Evolutionary conservation across 441 rosid species (phyloP), one percentile per base, ranked within the genome.

Genomic region (Arabidopsis hybrid): DNA sequence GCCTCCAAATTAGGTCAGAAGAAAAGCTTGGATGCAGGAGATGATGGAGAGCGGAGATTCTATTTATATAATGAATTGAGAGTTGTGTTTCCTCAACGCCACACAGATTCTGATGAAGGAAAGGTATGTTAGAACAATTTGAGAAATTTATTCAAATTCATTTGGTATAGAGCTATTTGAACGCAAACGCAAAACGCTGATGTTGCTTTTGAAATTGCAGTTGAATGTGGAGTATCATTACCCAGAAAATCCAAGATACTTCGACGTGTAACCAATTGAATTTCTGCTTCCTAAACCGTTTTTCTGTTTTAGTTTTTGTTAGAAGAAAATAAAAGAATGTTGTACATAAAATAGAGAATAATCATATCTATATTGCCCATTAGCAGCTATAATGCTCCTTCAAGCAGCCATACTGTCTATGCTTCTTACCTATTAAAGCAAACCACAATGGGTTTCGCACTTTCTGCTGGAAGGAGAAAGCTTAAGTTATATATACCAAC

Each of bases 81-180:
- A 79, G 96, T 86, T 4, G 93, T 94, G 51, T 94, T 94, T 80
- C 97, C 97, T 51, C 99, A 94, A 78, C 96, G 97, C 60, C 99
- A 95, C 85, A 85, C 97, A 16, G 99, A 95, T 67, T 68, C 91
- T 21, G 99, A 95, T 75, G 99, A 95, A 85, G 97, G 99, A 80
- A 89, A 92, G 99, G 99, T 95, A 87, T 70, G 83, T 58, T 46
- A 60, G 8, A 12, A 21, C 26, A 21, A 21, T 21, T 21, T 21
- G 26, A 21, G 26, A 12, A 9, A 0, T 18, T 7, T 13, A 42
- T 40, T 16, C 18, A 59, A 46, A 35, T 4, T 66, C 55, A 16
- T 39, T 71, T 71, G 40, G 14, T 71, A 29, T n/a, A 16, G 32
- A 7, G 8, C 13, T 43, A 31, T 13, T 34, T 50, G 50, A 51